Evolutionary conservation across 306 rosid species (phyloP).

Genomic region (Cucumis cinereus): DNA sequence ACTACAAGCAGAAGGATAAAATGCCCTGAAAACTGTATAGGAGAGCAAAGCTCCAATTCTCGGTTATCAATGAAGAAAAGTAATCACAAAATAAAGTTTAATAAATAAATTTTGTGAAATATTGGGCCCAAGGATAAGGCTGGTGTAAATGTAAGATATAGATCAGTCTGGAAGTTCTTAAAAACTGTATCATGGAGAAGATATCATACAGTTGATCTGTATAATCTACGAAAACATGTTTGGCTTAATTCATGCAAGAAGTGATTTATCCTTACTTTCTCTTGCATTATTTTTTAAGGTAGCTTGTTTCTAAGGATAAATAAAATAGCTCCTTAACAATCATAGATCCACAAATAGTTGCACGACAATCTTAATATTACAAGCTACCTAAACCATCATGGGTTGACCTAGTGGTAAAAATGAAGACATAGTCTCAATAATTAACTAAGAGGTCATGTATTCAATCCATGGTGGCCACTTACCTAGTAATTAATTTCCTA

Average conservation of each 20-base stretch:
- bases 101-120: neutral
- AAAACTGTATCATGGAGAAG: neutral
- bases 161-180: neutral
- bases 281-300: neutral
- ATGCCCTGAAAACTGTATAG: neutral
- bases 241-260: neutral
- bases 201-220: neutral
- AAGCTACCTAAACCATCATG: neutral
- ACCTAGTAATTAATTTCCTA: too few relatives aligned
- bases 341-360: neutral
- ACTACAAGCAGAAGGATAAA: neutral
- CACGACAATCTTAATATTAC: neutral
- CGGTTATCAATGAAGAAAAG: neutral
- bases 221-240: neutral
- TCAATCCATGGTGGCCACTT: too few relatives aligned
- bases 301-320: neutral
- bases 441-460: too few relatives aligned
- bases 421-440: too few relatives aligned
- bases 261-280: neutral
- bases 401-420: too few relatives aligned
- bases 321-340: neutral
- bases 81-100: neutral
- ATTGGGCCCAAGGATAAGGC: neutral
- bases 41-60: neutral
- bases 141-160: neutral